Percentiles rank a stretch among this genome's conserved stretches.
These are phyloP conservation scores for Aegilops bicornis DNA, from an alignment of 176 grass and related monocot species.

Conservation along the genomic window DNA sequence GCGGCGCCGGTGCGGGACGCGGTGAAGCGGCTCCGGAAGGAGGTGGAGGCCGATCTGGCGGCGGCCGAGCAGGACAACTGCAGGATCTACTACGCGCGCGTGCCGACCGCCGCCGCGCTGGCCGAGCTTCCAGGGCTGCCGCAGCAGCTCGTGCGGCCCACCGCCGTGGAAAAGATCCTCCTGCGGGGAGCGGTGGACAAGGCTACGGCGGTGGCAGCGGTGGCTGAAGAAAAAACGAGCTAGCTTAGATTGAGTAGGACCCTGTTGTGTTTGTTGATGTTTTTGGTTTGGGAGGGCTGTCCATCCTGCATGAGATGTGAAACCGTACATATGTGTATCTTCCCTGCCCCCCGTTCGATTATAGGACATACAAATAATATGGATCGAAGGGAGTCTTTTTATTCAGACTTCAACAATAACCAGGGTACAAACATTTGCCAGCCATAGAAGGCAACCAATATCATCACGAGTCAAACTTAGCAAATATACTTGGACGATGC, in stretches of 20 bases:
- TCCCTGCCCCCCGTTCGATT: no score
- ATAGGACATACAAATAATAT: no score
- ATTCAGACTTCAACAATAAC: no score
- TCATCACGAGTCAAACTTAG: no score
- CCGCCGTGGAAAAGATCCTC: constrained; percentile 10
- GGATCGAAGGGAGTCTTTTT: no score
- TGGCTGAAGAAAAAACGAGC: background rate
- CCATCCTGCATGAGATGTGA: no score
- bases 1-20: constrained; percentile 39
- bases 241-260: background rate
- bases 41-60: constrained; percentile 43
- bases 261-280: no score
- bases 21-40: constrained; percentile 36
- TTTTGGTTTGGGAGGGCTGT: no score
- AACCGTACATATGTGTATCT: no score
- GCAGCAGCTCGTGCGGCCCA: constrained; percentile 24
- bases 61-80: constrained; percentile 59
- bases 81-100: constrained; percentile 55
- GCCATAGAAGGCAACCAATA: no score
- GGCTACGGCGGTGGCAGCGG: background rate
- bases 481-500: no score
- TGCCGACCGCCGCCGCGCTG: constrained; percentile 34
- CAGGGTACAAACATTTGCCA: no score
- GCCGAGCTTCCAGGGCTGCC: constrained; percentile 26
- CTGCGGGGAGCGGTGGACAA: background rate